Base-by-base conservation (phyloP, 257 asterid genomes). In the Petrea volubilis region DNA sequence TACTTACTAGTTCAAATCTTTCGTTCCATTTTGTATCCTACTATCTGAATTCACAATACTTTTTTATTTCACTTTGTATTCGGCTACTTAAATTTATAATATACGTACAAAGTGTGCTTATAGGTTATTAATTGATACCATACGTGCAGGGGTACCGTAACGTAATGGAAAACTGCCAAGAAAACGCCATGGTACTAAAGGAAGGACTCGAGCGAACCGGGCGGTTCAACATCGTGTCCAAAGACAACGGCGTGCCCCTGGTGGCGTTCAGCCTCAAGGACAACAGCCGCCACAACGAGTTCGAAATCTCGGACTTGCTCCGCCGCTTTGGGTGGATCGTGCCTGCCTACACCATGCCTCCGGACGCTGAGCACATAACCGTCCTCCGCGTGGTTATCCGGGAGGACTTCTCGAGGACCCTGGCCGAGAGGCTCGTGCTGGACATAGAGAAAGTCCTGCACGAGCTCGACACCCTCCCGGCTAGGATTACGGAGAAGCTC, bases 311-410 rank as follows among this genome's bases (percentile, higher is more conserved):
- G 0, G 97, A 88, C 1, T 70, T 50, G 74, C 85, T 92, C 18
- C 88, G 96, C 1, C 91, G 98, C 5, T 92, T 72, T 2, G 96
- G 98, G 6, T 88, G 98, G 98, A 92, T 90, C 13, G 87, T 90
- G 23, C 98, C 98, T 0, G 98, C 98, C 51, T 92, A 92, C 84
- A 85, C 98, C 43, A 90, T 92, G 98, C 97, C 98, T 0, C 79
- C 98, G 0, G 83, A 92, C 64, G 98, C 98, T 2, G 80, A 90
- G 58, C 98, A 92, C 68, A 77, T 90, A 0, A 92, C 98, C 0
- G 97, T 92, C 9, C 78, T 92, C 23, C 90, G 97, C 1, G 98
- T 92, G 1, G 95, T 90, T 1, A 70, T 92, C 33, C 83, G 98
- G 6, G 98, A 92, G 78, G 98, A 92, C 72, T 92, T 90, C 49